These are phyloP conservation scores for Beauveria medogensis DNA, from an alignment of 2,329 filamentous ascomycete genomes.

Conservation along the genomic window DNA sequence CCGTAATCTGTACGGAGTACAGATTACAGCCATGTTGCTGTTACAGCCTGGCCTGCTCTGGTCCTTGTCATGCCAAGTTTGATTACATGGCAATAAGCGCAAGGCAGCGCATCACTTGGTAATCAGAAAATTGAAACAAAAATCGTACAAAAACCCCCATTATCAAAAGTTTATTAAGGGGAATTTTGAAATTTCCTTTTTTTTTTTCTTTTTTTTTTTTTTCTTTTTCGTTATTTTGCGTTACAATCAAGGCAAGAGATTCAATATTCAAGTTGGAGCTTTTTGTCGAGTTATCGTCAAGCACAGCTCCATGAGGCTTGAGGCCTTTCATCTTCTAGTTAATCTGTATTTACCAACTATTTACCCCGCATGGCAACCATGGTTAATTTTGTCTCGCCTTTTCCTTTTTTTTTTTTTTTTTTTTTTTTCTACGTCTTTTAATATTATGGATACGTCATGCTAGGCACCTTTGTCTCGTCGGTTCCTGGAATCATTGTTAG, in stretches of 20 bases:
- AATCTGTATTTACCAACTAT: too few species aligned
- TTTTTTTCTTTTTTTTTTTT: rapidly evolving
- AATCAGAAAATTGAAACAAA: neutral
- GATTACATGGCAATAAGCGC: neutral
- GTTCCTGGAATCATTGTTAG: neutral
- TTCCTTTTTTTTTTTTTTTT: too few species aligned
- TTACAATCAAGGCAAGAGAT: too few species aligned
- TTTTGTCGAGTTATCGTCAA: too few species aligned
- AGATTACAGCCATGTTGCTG: neutral
- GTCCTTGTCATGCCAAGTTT: neutral
- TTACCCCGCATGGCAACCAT: slow-evolving; percentile 6
- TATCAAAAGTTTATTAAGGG: slow-evolving; percentile 5
- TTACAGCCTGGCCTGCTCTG: neutral
- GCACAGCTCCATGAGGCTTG: too few species aligned
- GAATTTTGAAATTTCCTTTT: neutral
- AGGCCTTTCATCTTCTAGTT: too few species aligned
- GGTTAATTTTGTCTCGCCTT: neutral
- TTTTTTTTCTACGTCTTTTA: too few species aligned
- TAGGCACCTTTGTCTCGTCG: neutral
- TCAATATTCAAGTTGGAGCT: too few species aligned
- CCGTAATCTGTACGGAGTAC: neutral
- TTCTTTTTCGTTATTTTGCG: too few species aligned
- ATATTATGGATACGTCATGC: slow-evolving; percentile 7
- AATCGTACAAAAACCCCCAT: neutral
- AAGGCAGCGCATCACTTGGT: neutral